Evolutionary conservation across 148 eudicot genomes (phyloP).

Genomic region (Rhododendron ovatum): DNA sequence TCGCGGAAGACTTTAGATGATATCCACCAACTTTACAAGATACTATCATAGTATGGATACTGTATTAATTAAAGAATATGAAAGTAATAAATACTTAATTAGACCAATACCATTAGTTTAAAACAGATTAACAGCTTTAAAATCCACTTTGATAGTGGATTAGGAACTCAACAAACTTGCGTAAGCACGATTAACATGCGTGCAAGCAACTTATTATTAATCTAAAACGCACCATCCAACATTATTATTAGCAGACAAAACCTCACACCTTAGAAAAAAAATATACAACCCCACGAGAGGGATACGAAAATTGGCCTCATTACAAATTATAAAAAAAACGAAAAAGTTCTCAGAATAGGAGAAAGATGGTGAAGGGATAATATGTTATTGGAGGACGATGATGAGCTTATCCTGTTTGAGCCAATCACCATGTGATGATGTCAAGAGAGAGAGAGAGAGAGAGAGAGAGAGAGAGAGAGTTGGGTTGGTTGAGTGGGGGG

Average conservation of each 20-base stretch:
- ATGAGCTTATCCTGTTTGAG: slow-evolving; percentile 17
- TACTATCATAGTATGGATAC: not conserved
- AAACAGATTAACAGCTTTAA: not conserved
- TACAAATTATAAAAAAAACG: no score
- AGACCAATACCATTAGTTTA: not conserved
- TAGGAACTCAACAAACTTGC: slow-evolving; percentile 10
- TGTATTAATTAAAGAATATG: not conserved
- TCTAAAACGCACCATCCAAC: slow-evolving; percentile 1
- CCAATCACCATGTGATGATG: slow-evolving; percentile 7
- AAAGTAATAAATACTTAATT: not conserved
- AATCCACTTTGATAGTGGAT: slow-evolving; percentile 5
- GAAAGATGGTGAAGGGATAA: slow-evolving; percentile 3
- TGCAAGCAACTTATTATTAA: not conserved
- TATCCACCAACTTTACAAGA: not conserved
- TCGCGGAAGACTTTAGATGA: not conserved
- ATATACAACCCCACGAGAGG: not conserved
- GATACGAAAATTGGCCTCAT: not conserved
- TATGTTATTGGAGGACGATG: not conserved
- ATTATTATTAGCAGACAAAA: not conserved
- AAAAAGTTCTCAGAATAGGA: not conserved
- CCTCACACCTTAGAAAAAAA: not conserved
- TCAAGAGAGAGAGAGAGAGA: not conserved
- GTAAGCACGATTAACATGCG: slow-evolving; percentile 5
- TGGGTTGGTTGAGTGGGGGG: slow-evolving; percentile 9
- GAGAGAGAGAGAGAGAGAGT: not conserved